Evolutionary conservation across 345 rosid genomes (phyloP), one percentile per base, ranked within the genome.

Genomic region (Murraya koenigii): DNA sequence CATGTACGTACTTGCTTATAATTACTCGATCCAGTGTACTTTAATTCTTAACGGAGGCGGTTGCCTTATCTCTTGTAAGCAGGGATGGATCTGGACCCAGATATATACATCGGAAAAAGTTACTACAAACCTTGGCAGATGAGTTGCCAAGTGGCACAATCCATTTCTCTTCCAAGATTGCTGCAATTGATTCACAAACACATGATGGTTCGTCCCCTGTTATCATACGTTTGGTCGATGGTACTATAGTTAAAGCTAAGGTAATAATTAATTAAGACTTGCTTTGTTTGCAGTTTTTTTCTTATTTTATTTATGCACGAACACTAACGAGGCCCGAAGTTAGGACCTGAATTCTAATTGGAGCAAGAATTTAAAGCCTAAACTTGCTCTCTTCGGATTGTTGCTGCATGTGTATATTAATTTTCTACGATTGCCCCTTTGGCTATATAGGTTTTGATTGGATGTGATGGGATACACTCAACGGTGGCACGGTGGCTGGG

Each of bases 381-480:
- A 41, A 11, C 47, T 10, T 41, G 1, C 2, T 41, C 11, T 10
- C 15, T 11, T 41, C 3, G 15, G 55, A 26, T 60, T 25, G 30
- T 26, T 60, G n/a, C 10, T 26, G 28, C 5, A 15, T 64, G 20
- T 64, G 41, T 17, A 30, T 30, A 30, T 30, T 30, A 30, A 30
- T 30, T 32, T 30, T 62, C 4, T 62, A 26, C 7, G 20, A 14
- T 6, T 7, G 3, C 19, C 1, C 35, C 23, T 69, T 55, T 70
- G 25, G 19, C 13, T 2, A 30, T 30, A 15, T 75, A 85, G 86
- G 73, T 79, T 39, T 41, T 85, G 56, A 79, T 88, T 28, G 89
- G 89, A 22, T 88, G 89, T 11, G 87, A 83, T 32, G 88, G 91
- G 59, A 66, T 82, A 59, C 80, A 79, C 67, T 85, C 84, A 4